phyloP scores from a whole-genome alignment of 176 grass and related monocot genomes.

The Themeda triandra region DNA sequence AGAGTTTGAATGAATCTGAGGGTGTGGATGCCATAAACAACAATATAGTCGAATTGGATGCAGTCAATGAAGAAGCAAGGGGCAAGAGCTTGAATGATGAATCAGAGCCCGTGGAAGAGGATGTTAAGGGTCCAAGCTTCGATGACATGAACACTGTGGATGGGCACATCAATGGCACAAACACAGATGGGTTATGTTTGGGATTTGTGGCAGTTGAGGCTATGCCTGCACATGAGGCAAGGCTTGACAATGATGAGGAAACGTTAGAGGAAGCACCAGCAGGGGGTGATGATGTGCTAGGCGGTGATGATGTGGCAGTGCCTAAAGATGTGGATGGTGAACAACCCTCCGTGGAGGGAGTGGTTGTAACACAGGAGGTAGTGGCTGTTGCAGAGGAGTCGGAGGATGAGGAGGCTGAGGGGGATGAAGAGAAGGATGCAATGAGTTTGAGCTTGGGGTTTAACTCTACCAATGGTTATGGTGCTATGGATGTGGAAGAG shows the following conservation, averaged over 20 bases:
- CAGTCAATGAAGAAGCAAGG: not conserved
- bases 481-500: conserved; percentile 37
- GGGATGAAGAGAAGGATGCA: conserved; percentile 34
- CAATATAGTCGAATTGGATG: conserved; percentile 15
- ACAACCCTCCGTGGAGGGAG: conserved; percentile 15
- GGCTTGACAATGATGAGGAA: not conserved
- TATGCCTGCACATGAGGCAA: not conserved
- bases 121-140: conserved; percentile 11
- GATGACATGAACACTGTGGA: not conserved
- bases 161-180: not conserved
- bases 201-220: conserved; percentile 11
- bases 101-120: not conserved
- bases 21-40: conserved; percentile 20
- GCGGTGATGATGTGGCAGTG: not conserved
- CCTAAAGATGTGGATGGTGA: conserved; percentile 13
- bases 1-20: not conserved
- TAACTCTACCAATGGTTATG: conserved; percentile 30
- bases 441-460: conserved; percentile 46
- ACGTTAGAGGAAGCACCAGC: not conserved
- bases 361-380: conserved; percentile 14
- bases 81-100: not conserved
- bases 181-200: not conserved
- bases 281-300: not conserved
- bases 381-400: conserved; percentile 26
- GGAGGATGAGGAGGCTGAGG: conserved; percentile 8